Evolutionary conservation across 2,329 filamentous ascomycete species (phyloP).

Genomic region (Penicillium sp.): DNA sequence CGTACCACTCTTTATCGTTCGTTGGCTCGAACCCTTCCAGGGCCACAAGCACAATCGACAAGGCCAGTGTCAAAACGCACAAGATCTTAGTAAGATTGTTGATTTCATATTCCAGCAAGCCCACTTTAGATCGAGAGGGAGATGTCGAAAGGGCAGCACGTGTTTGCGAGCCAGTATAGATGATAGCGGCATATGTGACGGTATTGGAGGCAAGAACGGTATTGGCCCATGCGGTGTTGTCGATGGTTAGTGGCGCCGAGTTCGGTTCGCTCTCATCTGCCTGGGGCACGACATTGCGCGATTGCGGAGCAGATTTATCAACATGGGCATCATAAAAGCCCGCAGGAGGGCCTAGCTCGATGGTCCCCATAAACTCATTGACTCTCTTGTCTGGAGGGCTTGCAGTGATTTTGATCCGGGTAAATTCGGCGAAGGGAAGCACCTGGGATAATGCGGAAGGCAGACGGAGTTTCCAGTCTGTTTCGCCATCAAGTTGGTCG

Average conservation of each 20-base stretch:
- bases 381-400: slow-evolving; percentile 90
- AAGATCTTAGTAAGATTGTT: slow-evolving; percentile 96
- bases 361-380: slow-evolving; percentile 88
- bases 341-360: slow-evolving; percentile 64
- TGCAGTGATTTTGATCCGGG: slow-evolving; percentile 64
- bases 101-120: slow-evolving; percentile 90
- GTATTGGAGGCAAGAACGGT: slow-evolving; percentile 93
- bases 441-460: slow-evolving; percentile 80
- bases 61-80: slow-evolving; percentile 76
- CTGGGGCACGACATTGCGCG: slow-evolving; percentile 19
- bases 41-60: slow-evolving; percentile 84
- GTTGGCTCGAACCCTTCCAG: slow-evolving; percentile 69
- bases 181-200: slow-evolving; percentile 77
- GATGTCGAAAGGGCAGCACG: slow-evolving; percentile 90
- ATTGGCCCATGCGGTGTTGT: slow-evolving; percentile 98
- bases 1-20: slow-evolving; percentile 67
- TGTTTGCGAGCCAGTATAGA: slow-evolving; percentile 93
- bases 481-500: slow-evolving; percentile 95
- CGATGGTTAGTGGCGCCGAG: slow-evolving; percentile 76
- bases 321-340: slow-evolving; percentile 45
- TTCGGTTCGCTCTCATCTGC: slow-evolving; percentile 35
- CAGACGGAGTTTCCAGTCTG: slow-evolving; percentile 93
- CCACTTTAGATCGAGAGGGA: slow-evolving; percentile 86
- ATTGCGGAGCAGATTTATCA: slow-evolving; percentile 22
- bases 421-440: slow-evolving; percentile 67